Percentiles rank a stretch among this genome's conserved stretches.
These are phyloP conservation scores for Phytophthora aleatoria DNA, from an alignment of 352 stramenopile genomes.

Conservation along the genomic window DNA sequence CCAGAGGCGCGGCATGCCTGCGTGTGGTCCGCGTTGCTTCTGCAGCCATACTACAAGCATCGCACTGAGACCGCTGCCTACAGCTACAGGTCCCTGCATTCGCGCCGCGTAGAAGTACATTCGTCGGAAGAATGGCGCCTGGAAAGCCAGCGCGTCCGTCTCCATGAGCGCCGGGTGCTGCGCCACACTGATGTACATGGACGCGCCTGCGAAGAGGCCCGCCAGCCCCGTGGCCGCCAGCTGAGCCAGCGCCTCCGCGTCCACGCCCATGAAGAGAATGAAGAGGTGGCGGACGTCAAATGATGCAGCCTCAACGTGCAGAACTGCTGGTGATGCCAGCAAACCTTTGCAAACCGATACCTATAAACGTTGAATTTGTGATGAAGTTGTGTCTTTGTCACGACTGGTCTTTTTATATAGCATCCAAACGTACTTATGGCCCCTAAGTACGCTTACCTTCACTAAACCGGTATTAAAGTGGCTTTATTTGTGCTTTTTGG, in stretches of 20 bases:
- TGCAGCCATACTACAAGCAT: constrained; percentile 55
- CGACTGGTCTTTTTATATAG: neutral
- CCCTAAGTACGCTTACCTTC: too few species aligned
- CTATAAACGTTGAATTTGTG: neutral
- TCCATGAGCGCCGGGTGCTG: constrained; percentile 77
- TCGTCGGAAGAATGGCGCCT: constrained; percentile 74
- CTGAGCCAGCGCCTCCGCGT: constrained; percentile 67
- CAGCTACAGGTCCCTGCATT: constrained; percentile 61
- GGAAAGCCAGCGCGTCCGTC: constrained; percentile 55
- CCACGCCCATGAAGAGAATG: constrained; percentile 36
- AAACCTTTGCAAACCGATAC: neutral
- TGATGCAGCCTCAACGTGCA: neutral
- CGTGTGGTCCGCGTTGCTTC: constrained; percentile 26
- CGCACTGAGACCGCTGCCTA: constrained; percentile 59
- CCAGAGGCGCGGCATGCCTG: constrained; percentile 56
- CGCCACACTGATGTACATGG: constrained; percentile 72
- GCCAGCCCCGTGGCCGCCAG: constrained; percentile 61
- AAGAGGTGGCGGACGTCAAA: neutral
- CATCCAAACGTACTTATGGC: too few species aligned
- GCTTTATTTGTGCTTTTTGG: neutral
- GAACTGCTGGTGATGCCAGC: neutral
- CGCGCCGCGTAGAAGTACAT: constrained; percentile 82
- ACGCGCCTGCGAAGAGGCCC: constrained; percentile 70
- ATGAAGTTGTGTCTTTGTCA: constrained; percentile 9
- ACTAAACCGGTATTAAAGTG: too few species aligned